Evolutionary conservation across 345 rosid genomes (phyloP).

Genomic region (Salix arbutifolia): DNA sequence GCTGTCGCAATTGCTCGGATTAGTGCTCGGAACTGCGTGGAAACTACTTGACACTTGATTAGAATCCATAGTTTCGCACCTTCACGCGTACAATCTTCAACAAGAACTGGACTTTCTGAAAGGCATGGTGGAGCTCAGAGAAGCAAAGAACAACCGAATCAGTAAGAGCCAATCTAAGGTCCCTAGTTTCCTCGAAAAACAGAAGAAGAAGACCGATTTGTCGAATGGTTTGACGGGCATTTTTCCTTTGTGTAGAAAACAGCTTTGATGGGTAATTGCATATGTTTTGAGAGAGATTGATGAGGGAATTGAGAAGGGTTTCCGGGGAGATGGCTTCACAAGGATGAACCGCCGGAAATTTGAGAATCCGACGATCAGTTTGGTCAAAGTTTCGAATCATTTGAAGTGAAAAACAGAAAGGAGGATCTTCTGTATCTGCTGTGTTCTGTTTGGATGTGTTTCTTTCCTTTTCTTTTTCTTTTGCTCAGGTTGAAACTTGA

Average conservation of each 20-base stretch:
- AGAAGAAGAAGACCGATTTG: slow-evolving; percentile 47
- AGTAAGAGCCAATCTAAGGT: slow-evolving; percentile 22
- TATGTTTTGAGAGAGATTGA: slow-evolving; percentile 40
- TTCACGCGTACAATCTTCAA: slow-evolving; percentile 63
- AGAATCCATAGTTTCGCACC: slow-evolving; percentile 56
- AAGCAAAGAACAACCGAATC: slow-evolving; percentile 42
- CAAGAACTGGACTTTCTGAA: slow-evolving; percentile 68
- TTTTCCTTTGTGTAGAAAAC: slow-evolving; percentile 51
- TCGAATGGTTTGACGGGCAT: slow-evolving; percentile 44
- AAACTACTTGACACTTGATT: slow-evolving; percentile 48
- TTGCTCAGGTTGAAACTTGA: background rate
- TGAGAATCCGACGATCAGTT: slow-evolving; percentile 54
- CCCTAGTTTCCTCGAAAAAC: slow-evolving; percentile 57
- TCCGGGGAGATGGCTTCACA: slow-evolving; percentile 46
- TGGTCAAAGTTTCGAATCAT: slow-evolving; percentile 36
- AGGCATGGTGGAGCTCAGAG: slow-evolving; percentile 60
- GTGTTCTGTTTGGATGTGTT: background rate
- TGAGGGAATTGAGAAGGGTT: slow-evolving; percentile 55
- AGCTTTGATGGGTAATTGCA: slow-evolving; percentile 34
- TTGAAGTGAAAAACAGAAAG: background rate
- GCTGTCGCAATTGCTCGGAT: slow-evolving; percentile 50
- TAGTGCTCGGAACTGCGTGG: slow-evolving; percentile 46
- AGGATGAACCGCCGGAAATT: slow-evolving; percentile 73
- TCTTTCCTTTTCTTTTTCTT: background rate
- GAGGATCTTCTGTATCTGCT: background rate